Evolutionary conservation across 1,139 yeast genomes (phyloP), one percentile per base, ranked within the genome.

Genomic region (Blastobotrys raffinosifermentans): DNA sequence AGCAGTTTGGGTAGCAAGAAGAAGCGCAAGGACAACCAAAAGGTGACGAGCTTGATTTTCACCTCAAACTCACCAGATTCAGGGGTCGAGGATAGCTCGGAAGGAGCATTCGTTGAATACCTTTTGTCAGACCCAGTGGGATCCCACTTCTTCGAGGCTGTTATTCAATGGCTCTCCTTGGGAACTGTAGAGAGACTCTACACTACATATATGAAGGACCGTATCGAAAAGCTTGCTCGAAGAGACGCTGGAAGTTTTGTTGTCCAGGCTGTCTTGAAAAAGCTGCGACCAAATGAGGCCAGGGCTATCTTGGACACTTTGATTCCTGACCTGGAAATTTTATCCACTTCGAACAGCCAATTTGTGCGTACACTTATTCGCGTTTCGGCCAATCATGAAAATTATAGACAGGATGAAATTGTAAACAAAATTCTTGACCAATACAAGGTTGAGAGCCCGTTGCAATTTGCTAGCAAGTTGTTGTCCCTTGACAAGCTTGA

Each of bases 81-180:
- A 8, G 73, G 67, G 8, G 77, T 67, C 18, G 71, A 65, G 38
- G 79, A 80, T 40, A 49, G 75, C 0, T 73, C 77, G 41, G 95
- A 87, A 57, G 87, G 76, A 47, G 75, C 91, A 1, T 87, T 82
- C 58, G 80, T 87, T 27, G 96, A 87, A 56, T 83, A 83, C 55
- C 67, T 89, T 40, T 64, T 89, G 35, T 79, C 93, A 4, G 96
- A 89, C 54, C 70, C 94, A 1, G 86, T 87, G 11, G 98, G 97
- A 1, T 81, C 94, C 1, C 96, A 87, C 61, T 87, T 89, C 64
- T 67, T 89, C 29, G 89, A 89, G 60, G 72, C 80, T 14, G 72
- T 78, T 16, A 68, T 89, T 37, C 75, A 73, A 34, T 32, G 41
- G 23, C 82, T 82, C 34, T 77, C 93, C 48, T 63, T 74, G 43